Evolutionary conservation across 179 eudicot species (phyloP).

Genomic region (Actinidia chinensis): DNA sequence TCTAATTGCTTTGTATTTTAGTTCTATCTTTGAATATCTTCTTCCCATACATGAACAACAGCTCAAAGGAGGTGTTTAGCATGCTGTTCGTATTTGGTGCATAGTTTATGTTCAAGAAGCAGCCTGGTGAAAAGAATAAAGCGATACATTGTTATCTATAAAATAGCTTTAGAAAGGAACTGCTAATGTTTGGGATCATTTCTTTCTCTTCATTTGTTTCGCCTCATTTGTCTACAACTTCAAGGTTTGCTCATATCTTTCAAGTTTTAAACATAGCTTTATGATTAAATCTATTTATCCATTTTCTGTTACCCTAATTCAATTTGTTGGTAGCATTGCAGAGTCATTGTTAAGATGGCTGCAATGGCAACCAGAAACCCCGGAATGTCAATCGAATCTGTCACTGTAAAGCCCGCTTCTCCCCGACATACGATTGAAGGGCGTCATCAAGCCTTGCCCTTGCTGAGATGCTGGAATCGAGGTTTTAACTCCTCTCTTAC

Average conservation of each 20-base stretch:
- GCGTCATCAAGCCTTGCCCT: slow-evolving; percentile 85
- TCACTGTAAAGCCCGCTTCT: slow-evolving; percentile 54
- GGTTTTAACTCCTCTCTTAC: slow-evolving; percentile 42
- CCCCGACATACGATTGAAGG: slow-evolving; percentile 94
- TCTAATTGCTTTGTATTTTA: not conserved
- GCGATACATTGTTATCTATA: not conserved
- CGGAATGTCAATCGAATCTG: slow-evolving; percentile 26
- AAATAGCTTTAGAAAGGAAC: slow-evolving; percentile 11
- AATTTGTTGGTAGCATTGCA: slow-evolving; percentile 18
- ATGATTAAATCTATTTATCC: not conserved
- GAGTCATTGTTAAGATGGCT: slow-evolving; percentile 38
- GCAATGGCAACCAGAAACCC: slow-evolving; percentile 20
- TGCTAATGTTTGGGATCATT: slow-evolving; percentile 11
- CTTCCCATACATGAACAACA: not conserved
- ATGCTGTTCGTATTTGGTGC: not conserved
- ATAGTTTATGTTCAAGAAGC: slow-evolving; percentile 5
- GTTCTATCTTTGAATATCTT: slow-evolving; percentile 5
- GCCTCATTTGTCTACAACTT: slow-evolving; percentile 16
- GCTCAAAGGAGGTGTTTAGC: slow-evolving; percentile 14
- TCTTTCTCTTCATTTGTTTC: slow-evolving; percentile 17
- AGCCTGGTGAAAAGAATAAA: slow-evolving; percentile 2
- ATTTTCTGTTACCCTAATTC: not conserved
- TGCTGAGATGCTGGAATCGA: slow-evolving; percentile 82
- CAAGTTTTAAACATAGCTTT: not conserved
- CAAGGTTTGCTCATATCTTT: slow-evolving; percentile 22